A percentile compares a stretch with the other conserved stretches of the same genome.
These are phyloP conservation scores for Alternaria consortialis DNA, from an alignment of 2,329 filamentous ascomycete species.

Conservation along the genomic window DNA sequence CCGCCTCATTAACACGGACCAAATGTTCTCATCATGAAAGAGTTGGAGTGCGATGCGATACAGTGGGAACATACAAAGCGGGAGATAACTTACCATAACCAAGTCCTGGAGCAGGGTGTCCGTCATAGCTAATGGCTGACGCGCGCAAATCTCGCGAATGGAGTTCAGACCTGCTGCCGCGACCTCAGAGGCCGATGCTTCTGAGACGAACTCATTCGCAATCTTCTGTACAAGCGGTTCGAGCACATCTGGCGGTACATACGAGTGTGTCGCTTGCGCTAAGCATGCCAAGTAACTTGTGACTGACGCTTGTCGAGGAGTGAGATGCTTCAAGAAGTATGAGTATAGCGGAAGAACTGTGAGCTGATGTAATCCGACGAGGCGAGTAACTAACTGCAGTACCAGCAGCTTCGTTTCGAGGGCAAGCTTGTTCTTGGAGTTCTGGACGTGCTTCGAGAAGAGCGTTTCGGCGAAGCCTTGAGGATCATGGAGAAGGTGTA, in stretches of 20 bases:
- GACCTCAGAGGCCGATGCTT: conserved; percentile 90
- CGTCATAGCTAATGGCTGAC: conserved; percentile 95
- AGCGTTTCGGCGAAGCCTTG: conserved; percentile 91
- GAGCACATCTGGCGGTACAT: conserved; percentile 90
- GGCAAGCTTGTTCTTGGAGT: conserved; percentile 81
- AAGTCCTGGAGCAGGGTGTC: conserved; percentile 95
- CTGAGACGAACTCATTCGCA: conserved; percentile 97
- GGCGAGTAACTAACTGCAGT: conserved; percentile 85
- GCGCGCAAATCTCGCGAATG: conserved; percentile 90
- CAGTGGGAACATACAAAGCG: conserved; percentile 28
- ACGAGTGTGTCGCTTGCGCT: conserved; percentile 87
- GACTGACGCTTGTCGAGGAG: conserved; percentile 74
- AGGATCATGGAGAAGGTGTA: conserved; percentile 92
- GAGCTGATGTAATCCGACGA: conserved; percentile 92
- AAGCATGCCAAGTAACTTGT: conserved; percentile 93
- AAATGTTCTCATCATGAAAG: conserved; percentile 82
- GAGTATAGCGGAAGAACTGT: conserved; percentile 92
- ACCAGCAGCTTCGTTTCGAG: conserved; percentile 91
- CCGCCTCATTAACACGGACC: conserved; percentile 96
- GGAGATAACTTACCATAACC: conserved; percentile 66
- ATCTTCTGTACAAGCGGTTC: conserved; percentile 95
- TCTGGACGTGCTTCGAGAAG: conserved; percentile 91
- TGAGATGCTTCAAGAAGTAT: conserved; percentile 58
- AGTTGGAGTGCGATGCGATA: conserved; percentile 40
- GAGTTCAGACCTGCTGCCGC: conserved; percentile 91